phyloP scores from a whole-genome alignment of 202 grass and related monocot genomes.

The Setaria italica region DNA sequence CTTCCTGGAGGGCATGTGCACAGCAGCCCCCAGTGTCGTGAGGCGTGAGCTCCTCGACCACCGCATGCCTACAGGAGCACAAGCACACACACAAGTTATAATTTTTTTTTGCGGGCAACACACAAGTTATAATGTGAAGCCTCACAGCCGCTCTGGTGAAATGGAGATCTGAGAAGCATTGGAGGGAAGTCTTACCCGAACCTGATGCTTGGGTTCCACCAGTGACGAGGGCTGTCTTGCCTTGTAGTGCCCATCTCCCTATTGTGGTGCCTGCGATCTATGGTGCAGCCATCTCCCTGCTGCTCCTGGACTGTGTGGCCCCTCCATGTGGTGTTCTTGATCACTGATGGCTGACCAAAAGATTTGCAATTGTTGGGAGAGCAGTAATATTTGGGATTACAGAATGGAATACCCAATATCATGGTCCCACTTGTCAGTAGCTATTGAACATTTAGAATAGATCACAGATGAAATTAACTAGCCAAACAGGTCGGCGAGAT shows the following conservation, averaged over 20 bases:
- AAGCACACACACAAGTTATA: not conserved
- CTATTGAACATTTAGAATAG: not conserved
- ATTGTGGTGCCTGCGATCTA: constrained; percentile 7
- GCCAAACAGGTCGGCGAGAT: not conserved
- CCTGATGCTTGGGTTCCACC: constrained; percentile 78
- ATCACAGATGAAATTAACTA: not conserved
- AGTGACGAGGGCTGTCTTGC: constrained; percentile 68
- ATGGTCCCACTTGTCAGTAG: not conserved
- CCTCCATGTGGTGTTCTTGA: not conserved
- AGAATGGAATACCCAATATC: not conserved
- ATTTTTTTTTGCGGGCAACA: too few species aligned
- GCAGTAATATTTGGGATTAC: not conserved
- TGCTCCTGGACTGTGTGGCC: not conserved
- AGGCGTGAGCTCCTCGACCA: constrained; percentile 65
- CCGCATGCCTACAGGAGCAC: constrained; percentile 39
- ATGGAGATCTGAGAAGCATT: not conserved
- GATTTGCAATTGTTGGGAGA: not conserved
- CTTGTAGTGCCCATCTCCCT: constrained; percentile 58
- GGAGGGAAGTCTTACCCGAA: constrained; percentile 53
- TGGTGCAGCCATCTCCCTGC: constrained; percentile 25
- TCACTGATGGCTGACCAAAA: not conserved
- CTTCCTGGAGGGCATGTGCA: constrained; percentile 74
- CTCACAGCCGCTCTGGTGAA: not conserved
- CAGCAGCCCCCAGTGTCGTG: constrained; percentile 52
- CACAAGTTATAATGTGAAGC: not conserved